phyloP scores from a whole-genome alignment of 176 grass and related monocot genomes.

The Poa pratensis region DNA sequence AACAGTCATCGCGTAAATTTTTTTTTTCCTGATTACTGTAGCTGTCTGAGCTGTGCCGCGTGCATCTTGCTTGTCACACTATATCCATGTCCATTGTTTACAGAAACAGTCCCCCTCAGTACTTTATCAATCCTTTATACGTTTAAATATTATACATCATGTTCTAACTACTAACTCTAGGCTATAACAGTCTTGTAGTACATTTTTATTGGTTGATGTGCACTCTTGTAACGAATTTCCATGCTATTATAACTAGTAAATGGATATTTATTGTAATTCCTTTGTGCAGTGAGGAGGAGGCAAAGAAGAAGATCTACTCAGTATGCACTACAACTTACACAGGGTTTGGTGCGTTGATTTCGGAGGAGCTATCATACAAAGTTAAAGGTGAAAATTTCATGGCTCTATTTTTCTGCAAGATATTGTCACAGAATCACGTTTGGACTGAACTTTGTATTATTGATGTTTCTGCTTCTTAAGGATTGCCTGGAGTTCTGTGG shows the following conservation, averaged over 20 bases:
- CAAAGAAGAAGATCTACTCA: constrained; percentile 95
- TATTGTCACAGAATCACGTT: background rate
- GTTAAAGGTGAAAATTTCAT: constrained; percentile 80
- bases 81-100: background rate
- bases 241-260: constrained; percentile 4
- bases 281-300: constrained; percentile 81
- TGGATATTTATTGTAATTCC: constrained; percentile 29
- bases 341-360: constrained; percentile 89
- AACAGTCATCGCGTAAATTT: too few relatives aligned
- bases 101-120: background rate
- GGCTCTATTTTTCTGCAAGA: constrained; percentile 23
- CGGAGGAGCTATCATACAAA: constrained; percentile 95
- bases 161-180: background rate
- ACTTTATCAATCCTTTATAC: background rate
- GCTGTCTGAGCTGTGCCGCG: background rate
- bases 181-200: constrained; percentile 18
- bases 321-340: constrained; percentile 85
- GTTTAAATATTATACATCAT: background rate
- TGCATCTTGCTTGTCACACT: background rate
- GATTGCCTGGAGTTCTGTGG: constrained; percentile 97
- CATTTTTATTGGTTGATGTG: background rate
- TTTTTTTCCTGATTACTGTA: background rate
- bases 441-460: constrained; percentile 19
- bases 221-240: background rate
- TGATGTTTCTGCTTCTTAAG: constrained; percentile 45